Evolutionary conservation across 495 filamentous ascomycete species (phyloP).

Genomic region (Staphylotrichum longicolle): DNA sequence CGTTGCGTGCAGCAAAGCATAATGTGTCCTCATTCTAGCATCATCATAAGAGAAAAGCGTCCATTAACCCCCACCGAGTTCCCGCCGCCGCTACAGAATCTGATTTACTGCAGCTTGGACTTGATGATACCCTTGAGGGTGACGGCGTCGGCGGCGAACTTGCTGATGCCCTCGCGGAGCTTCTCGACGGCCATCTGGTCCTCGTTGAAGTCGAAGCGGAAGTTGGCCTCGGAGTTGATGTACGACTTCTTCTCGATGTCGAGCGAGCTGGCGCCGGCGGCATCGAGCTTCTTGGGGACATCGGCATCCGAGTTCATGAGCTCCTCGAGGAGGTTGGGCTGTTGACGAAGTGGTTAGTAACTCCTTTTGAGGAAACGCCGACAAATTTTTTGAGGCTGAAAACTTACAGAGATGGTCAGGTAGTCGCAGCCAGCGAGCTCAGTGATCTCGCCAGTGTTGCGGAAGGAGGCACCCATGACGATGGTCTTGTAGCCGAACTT

Average conservation of each 20-base stretch:
- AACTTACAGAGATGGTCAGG: conserved; percentile 88
- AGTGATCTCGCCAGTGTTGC: conserved; percentile 91
- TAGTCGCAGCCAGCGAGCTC: conserved; percentile 98
- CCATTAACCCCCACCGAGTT: neutral
- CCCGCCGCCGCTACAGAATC: too few species aligned
- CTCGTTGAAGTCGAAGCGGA: conserved; percentile 99
- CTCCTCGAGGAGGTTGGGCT: conserved; percentile 93
- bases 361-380: too few species aligned
- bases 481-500: conserved; percentile 98
- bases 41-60: neutral
- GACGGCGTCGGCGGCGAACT: conserved; percentile 93
- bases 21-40: neutral
- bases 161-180: conserved; percentile 97
- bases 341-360: neutral
- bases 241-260: conserved; percentile 86
- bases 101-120: conserved; percentile 65
- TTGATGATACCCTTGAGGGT: conserved; percentile 90
- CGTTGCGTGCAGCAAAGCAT: neutral
- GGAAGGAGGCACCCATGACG: conserved; percentile 99
- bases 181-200: conserved; percentile 99
- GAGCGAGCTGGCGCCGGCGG: conserved; percentile 59
- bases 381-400: neutral
- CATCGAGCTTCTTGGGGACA: conserved; percentile 91
- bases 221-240: conserved; percentile 81
- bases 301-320: conserved; percentile 73